Evolutionary conservation across 805 yeast genomes (phyloP).

Genomic region (Candida endomychidarum): DNA sequence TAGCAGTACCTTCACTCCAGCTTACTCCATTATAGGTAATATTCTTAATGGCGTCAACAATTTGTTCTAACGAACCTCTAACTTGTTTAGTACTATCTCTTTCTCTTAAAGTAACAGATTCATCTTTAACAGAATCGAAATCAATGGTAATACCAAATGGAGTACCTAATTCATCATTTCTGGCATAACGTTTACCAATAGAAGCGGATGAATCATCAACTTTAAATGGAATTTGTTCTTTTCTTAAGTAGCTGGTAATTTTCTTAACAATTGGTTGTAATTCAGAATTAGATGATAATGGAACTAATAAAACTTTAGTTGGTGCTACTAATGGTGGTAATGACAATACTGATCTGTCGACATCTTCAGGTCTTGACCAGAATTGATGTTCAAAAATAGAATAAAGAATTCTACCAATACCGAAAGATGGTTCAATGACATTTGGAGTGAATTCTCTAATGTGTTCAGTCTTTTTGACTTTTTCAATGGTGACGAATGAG

Average conservation of each 20-base stretch:
- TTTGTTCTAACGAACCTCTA: slow-evolving; percentile 79
- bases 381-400: slow-evolving; percentile 89
- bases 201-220: slow-evolving; percentile 97
- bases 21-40: slow-evolving; percentile 72
- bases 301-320: slow-evolving; percentile 93
- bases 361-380: slow-evolving; percentile 91
- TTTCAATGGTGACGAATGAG: slow-evolving; percentile 70
- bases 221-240: slow-evolving; percentile 86
- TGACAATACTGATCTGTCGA: slow-evolving; percentile 82
- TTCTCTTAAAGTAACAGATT: slow-evolving; percentile 91
- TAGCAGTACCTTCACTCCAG: slow-evolving; percentile 85
- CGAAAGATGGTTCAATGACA: slow-evolving; percentile 98
- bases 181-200: slow-evolving; percentile 95
- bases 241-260: slow-evolving; percentile 70
- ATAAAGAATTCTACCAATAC: slow-evolving; percentile 96
- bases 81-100: slow-evolving; percentile 97
- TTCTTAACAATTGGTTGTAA: slow-evolving; percentile 72
- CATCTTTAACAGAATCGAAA: slow-evolving; percentile 86
- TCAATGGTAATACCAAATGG: slow-evolving; percentile 98
- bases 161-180: slow-evolving; percentile 98
- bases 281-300: slow-evolving; percentile 81
- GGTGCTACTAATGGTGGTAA: slow-evolving; percentile 97
- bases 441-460: slow-evolving; percentile 94
- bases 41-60: slow-evolving; percentile 67
- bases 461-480: slow-evolving; percentile 81